These are phyloP conservation scores for Cladophialophora exuberans DNA, from an alignment of 2,329 filamentous ascomycete species.

Conservation along the genomic window DNA sequence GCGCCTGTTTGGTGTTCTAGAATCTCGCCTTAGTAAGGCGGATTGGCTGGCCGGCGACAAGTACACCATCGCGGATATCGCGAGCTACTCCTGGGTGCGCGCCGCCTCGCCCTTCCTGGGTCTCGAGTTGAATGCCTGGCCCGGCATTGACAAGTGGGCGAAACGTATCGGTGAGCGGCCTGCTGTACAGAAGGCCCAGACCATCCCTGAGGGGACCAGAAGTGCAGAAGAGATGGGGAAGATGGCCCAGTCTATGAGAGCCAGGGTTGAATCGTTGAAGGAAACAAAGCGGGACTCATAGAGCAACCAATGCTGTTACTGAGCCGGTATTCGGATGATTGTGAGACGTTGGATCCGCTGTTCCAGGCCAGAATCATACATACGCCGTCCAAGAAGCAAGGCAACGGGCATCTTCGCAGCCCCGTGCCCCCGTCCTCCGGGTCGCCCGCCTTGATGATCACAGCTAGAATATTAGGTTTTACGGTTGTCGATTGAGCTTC, in stretches of 20 bases:
- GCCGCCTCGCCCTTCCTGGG: conserved; percentile 33
- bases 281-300: background rate
- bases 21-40: conserved; percentile 45
- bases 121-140: conserved; percentile 38
- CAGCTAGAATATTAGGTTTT: no score
- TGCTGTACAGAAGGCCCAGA: conserved; percentile 34
- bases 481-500: no score
- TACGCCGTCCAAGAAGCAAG: no score
- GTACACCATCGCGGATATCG: conserved; percentile 53
- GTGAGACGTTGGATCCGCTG: no score
- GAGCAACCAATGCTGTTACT: no score
- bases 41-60: conserved; percentile 51
- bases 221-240: background rate
- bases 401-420: no score
- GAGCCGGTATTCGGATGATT: no score
- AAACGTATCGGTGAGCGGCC: conserved; percentile 35
- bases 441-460: no score
- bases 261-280: background rate
- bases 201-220: background rate
- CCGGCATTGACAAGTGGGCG: conserved; percentile 38
- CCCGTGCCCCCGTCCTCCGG: no score
- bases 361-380: no score
- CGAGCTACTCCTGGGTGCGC: conserved; percentile 49
- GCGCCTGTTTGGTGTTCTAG: conserved; percentile 51
- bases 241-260: background rate